phyloP scores from a whole-genome alignment of 2,329 filamentous ascomycete species.

The Fusarium tricinctum region DNA sequence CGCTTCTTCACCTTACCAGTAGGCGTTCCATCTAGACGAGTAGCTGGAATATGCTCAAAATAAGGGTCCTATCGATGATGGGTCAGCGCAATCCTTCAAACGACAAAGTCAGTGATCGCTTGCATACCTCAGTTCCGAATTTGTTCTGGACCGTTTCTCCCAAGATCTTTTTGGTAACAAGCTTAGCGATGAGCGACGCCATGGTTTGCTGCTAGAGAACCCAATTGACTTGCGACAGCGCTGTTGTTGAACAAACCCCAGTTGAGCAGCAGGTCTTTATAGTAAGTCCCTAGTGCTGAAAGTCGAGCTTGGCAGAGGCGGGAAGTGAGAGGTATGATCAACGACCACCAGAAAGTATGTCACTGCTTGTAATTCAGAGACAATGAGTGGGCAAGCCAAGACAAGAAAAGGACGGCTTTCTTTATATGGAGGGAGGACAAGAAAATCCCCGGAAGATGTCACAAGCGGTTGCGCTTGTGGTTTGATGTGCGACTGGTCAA shows the following conservation, averaged over 20 bases:
- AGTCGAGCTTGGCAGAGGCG: constrained; percentile 9
- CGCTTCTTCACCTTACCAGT: constrained; percentile 82
- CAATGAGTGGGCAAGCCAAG: constrained; percentile 30
- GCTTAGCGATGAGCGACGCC: constrained; percentile 67
- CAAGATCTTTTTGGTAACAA: constrained; percentile 69
- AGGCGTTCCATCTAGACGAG: constrained; percentile 74
- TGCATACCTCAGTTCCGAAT: constrained; percentile 67
- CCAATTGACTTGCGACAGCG: not conserved
- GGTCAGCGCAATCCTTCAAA: constrained; percentile 12
- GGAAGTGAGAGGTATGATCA: not conserved
- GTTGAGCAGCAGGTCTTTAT: constrained; percentile 2
- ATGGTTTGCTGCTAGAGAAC: constrained; percentile 54
- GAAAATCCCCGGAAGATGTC: constrained; percentile 8
- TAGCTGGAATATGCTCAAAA: constrained; percentile 85
- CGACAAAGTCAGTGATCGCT: not conserved
- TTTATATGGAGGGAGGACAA: constrained; percentile 16
- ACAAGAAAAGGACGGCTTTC: constrained; percentile 12
- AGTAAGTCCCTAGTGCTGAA: constrained; percentile 1
- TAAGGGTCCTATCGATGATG: constrained; percentile 79
- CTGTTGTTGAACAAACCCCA: not conserved
- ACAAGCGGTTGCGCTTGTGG: constrained; percentile 8
- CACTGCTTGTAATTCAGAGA: constrained; percentile 26
- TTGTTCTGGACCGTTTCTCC: constrained; percentile 70
- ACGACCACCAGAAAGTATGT: constrained; percentile 22
- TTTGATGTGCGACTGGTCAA: constrained; percentile 25